Conservation (phyloP, 192 early-diverging fungal species). For the Backusella macrospora region DNA sequence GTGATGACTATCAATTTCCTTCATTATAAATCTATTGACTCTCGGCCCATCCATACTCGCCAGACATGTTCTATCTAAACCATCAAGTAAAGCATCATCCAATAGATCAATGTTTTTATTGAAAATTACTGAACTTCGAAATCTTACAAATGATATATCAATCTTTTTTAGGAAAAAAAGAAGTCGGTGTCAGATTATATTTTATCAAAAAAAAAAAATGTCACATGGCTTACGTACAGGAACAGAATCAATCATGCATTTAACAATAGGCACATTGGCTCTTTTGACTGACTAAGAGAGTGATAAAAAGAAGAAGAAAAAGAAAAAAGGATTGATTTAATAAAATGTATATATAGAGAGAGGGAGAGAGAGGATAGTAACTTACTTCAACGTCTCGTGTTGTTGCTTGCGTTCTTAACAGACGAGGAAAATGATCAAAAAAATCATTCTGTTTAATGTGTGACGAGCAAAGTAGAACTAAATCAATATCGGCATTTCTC, state of each 20-base stretch:
- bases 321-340: too few relatives aligned
- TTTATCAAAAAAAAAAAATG: neutral
- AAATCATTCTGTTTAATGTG: neutral
- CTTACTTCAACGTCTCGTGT: conserved; percentile 14
- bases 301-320: neutral
- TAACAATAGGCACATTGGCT: conserved; percentile 38
- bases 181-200: neutral
- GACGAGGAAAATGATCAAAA: neutral
- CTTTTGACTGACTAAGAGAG: conserved; percentile 12
- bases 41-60: conserved; percentile 41
- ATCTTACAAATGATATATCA: conserved; percentile 40
- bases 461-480: conserved; percentile 1
- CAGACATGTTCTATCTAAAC: conserved; percentile 20
- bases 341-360: neutral
- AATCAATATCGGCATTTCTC: conserved; percentile 28
- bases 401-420: neutral
- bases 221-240: neutral
- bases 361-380: neutral
- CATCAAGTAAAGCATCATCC: conserved; percentile 27
- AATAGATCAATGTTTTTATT: conserved; percentile 26
- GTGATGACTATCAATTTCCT: neutral
- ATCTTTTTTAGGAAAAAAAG: conserved; percentile 2
- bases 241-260: conserved; percentile 28
- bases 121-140: neutral
- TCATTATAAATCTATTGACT: conserved; percentile 24